These are phyloP conservation scores for Aspergillus clavatus DNA, from an alignment of 2,329 filamentous ascomycete genomes.

Conservation along the genomic window DNA sequence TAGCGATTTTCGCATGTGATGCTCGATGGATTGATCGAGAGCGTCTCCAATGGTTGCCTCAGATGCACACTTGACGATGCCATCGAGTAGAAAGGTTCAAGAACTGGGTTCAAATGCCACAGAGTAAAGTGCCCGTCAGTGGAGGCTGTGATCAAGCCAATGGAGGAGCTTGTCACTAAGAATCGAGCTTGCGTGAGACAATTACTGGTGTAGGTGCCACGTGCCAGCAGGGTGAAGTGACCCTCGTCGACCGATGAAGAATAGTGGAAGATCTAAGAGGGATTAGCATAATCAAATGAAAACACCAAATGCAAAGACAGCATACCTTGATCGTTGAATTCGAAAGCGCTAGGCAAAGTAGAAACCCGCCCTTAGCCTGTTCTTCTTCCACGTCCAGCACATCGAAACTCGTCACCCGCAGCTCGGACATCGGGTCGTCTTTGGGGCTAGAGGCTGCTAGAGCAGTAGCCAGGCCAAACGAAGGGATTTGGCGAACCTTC, in stretches of 20 bases:
- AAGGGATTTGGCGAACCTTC: constrained; percentile 57
- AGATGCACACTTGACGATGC: constrained; percentile 13
- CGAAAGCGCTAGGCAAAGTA: constrained; percentile 71
- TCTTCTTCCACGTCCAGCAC: constrained; percentile 36
- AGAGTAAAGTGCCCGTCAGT: constrained; percentile 74
- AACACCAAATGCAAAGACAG: too few relatives aligned
- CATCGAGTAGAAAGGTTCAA: constrained; percentile 28
- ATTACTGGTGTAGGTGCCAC: constrained; percentile 61
- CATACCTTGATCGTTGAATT: constrained; percentile 69
- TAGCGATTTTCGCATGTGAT: constrained; percentile 36
- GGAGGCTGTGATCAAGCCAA: constrained; percentile 56
- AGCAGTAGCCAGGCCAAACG: constrained; percentile 49
- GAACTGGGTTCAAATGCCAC: constrained; percentile 46
- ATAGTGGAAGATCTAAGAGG: constrained; percentile 44
- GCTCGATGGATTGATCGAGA: constrained; percentile 11
- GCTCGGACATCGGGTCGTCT: constrained; percentile 54
- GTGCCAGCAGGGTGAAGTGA: constrained; percentile 44
- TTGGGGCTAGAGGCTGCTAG: constrained; percentile 49
- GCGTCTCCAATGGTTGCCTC: constrained; percentile 22
- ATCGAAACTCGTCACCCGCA: constrained; percentile 79
- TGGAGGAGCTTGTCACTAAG: constrained; percentile 41
- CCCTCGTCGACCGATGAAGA: constrained; percentile 17
- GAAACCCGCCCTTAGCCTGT: constrained; percentile 37
- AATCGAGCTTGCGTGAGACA: constrained; percentile 65
- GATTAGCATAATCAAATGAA: constrained; percentile 12